Conservation (phyloP, 345 rosid genomes). For the Diplotaxis tenuifolia region DNA sequence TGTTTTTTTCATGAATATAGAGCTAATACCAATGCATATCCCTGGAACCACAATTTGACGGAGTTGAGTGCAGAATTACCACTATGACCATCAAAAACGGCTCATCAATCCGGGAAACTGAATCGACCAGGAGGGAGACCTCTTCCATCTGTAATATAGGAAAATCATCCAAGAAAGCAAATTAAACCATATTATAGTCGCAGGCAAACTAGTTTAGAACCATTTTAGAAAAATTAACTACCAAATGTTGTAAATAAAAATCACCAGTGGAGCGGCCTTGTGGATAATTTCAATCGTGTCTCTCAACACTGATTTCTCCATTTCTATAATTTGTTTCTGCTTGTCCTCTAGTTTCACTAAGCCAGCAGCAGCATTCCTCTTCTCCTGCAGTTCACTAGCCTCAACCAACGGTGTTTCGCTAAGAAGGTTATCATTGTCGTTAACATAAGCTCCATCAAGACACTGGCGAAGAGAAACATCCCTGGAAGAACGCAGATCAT, state of each 20-base stretch:
- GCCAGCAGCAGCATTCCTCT: constrained; percentile 48
- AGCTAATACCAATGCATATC: constrained; percentile 92
- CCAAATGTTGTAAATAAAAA: constrained; percentile 50
- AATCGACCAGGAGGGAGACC: constrained; percentile 85
- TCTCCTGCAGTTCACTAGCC: constrained; percentile 32
- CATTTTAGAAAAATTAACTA: constrained; percentile 39
- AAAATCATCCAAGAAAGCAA: constrained; percentile 40
- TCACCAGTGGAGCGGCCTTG: constrained; percentile 96
- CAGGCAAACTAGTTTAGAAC: constrained; percentile 22
- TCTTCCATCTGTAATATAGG: constrained; percentile 84
- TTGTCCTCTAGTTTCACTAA: constrained; percentile 64
- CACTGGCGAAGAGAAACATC: constrained; percentile 49
- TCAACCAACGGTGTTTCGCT: constrained; percentile 26
- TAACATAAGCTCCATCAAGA: constrained; percentile 38
- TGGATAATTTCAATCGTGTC: constrained; percentile 64
- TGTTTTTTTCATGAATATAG: constrained; percentile 51
- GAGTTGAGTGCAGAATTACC: constrained; percentile 99
- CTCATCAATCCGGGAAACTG: constrained; percentile 85
- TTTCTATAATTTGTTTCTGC: constrained; percentile 63
- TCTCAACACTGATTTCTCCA: constrained; percentile 60
- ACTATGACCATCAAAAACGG: constrained; percentile 96
- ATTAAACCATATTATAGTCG: constrained; percentile 29
- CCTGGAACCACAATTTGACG: constrained; percentile 97
- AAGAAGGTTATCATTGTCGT: constrained; percentile 28
- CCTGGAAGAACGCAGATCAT: constrained; percentile 56